Percentiles rank a stretch among this genome's conserved stretches.
These are phyloP conservation scores for Funneliformis geosporum DNA, from an alignment of 192 early-diverging fungal genomes.

Conservation along the genomic window DNA sequence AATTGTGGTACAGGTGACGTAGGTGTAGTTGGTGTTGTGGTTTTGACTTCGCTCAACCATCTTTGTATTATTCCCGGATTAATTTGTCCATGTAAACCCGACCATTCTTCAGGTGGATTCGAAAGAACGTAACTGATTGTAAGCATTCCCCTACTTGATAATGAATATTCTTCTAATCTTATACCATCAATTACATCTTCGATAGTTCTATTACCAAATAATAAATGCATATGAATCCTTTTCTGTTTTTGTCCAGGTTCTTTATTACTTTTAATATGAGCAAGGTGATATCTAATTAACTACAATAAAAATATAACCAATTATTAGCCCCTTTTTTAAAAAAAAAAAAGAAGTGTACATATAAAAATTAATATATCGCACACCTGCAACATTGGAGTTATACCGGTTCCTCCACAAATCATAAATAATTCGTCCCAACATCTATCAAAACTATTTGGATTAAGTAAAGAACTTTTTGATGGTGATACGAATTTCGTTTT, in stretches of 20 bases:
- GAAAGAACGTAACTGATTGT: background rate
- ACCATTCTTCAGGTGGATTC: conserved; percentile 1
- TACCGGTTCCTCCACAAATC: conserved; percentile 32
- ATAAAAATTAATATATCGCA: too few relatives aligned
- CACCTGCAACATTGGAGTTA: conserved; percentile 28
- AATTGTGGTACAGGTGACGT: background rate
- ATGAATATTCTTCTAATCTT: background rate
- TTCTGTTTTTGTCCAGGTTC: background rate
- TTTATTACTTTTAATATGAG: background rate
- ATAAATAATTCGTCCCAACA: conserved; percentile 30
- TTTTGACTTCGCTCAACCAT: background rate
- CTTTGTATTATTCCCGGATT: background rate
- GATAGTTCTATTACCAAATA: background rate
- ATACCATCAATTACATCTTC: conserved; percentile 16
- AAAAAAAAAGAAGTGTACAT: background rate
- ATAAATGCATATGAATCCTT: background rate
- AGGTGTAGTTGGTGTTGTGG: background rate
- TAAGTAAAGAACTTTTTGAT: conserved; percentile 19
- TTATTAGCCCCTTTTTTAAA: background rate
- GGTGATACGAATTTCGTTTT: too few relatives aligned
- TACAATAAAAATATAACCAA: background rate
- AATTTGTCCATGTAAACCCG: background rate
- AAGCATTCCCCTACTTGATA: background rate
- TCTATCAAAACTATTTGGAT: conserved; percentile 27
- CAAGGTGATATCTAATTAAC: conserved; percentile 23